A percentile compares a stretch with the other conserved stretches of the same genome.
Conservation (phyloP, 305 asterid species). For the Solanum hybrid region DNA sequence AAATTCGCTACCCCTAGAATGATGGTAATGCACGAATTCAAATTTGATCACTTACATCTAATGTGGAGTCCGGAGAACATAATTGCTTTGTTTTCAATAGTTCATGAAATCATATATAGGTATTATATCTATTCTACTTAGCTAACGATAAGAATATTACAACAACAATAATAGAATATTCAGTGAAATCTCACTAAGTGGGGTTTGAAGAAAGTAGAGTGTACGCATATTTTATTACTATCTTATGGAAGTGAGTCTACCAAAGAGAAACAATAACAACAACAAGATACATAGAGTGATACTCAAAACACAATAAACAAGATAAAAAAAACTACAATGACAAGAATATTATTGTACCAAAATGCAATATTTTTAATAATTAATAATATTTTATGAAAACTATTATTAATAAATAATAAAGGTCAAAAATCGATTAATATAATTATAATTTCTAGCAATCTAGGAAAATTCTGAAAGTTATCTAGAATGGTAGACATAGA, state of each 20-base stretch:
- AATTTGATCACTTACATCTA: background rate
- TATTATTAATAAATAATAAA: too few species aligned
- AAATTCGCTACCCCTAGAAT: background rate
- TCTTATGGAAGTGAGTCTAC: too few species aligned
- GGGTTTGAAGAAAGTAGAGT: fast-evolving
- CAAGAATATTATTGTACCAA: background rate
- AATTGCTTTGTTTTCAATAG: background rate
- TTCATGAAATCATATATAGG: background rate
- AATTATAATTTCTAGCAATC: background rate
- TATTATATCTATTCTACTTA: background rate
- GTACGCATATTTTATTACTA: background rate
- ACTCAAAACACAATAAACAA: background rate
- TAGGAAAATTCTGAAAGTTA: background rate
- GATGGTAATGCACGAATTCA: background rate
- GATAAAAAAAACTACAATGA: background rate
- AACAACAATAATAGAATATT: background rate
- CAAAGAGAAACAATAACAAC: background rate
- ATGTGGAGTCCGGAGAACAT: background rate
- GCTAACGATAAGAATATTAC: background rate
- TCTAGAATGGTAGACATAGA: background rate
- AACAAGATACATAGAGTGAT: background rate
- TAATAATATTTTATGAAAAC: too few species aligned
- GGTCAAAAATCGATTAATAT: background rate
- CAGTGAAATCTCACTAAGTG: background rate
- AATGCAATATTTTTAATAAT: background rate